Percentiles rank a stretch among this genome's conserved stretches.
phyloP scores from a whole-genome alignment of 768 basidiomycete genomes.

The Russula compacta region DNA sequence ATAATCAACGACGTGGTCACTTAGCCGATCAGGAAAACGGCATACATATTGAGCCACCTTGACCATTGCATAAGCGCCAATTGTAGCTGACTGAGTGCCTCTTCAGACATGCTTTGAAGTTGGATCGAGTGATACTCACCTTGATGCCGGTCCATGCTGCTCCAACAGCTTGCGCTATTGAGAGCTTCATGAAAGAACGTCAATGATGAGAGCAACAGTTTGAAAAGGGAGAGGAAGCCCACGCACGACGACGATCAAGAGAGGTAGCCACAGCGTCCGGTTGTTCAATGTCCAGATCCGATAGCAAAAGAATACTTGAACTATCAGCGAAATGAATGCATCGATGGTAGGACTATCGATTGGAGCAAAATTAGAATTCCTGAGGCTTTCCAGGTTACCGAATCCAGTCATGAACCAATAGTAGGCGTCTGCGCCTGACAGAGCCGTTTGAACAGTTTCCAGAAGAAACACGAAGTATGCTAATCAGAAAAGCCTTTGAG shows the following conservation, averaged over 20 bases:
- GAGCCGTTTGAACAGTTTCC: too few relatives aligned
- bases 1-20: neutral
- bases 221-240: neutral
- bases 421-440: too few relatives aligned
- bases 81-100: neutral
- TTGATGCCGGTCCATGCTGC: constrained; percentile 3
- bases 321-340: constrained; percentile 22
- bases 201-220: neutral
- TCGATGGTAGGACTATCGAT: constrained; percentile 26
- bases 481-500: too few relatives aligned
- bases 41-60: constrained; percentile 1
- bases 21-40: neutral
- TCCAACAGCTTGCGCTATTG: neutral
- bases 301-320: constrained; percentile 29
- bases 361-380: constrained; percentile 20
- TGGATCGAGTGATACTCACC: neutral
- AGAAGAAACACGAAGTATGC: too few relatives aligned
- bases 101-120: neutral
- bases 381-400: constrained; percentile 20
- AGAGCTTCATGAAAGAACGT: neutral
- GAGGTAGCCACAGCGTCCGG: neutral
- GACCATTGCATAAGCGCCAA: neutral
- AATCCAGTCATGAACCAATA: too few relatives aligned
- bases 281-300: constrained; percentile 24
- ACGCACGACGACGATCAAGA: constrained; percentile 1